Base-by-base conservation (phyloP, 169 alveolate genomes). In the Cystoisospora suis region DNA sequence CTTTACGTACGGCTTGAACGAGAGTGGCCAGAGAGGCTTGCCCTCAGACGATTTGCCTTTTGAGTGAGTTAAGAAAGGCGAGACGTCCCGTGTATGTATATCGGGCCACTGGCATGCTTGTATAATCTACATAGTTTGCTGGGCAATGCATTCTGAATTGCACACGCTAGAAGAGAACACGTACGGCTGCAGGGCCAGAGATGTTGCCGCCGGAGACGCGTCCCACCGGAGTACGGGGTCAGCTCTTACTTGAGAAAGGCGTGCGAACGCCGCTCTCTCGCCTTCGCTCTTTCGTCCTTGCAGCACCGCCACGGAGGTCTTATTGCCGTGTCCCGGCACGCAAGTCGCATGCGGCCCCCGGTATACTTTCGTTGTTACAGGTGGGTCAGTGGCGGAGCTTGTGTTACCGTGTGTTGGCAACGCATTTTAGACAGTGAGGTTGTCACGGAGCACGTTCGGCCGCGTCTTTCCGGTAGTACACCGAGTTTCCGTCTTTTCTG, bases 301-400 rank as follows among this genome's bases (percentile, higher is more conserved):
- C 81, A 85, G 90, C n/a, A n/a, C 36, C 1, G 80, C 90, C 15
- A 81, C 27, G 32, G 90, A 85, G 32, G 44, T 85, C 12, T 70
- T 85, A n/a, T 61, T 85, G 34, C 34, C 90, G 7, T 0, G 69
- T 15, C 59, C 9, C 20, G 90, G 81, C 46, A 12, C 23, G 23
- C 90, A 85, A 61, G 90, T 61, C 5, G 32, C 90, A 0, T 85
- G 90, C 90, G 90, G 90, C 38, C 80, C 79, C 23, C 59, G 32
- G 40, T 85, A 53, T 45, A 59, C 90, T 20, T 81, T 85, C 38
- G 65, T 85, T 20, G 75, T 85, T 47, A 40, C 75, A 32, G 81
- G 90, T 85, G 49, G 9, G 81, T n/a, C 23, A 56, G 61, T 29
- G 3, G 15, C 69, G 45, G n/a, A 44, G 9, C 34, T 79, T 42